Evolutionary conservation across 2,329 filamentous ascomycete species (phyloP).

Genomic region (Colletotrichum eleusines): DNA sequence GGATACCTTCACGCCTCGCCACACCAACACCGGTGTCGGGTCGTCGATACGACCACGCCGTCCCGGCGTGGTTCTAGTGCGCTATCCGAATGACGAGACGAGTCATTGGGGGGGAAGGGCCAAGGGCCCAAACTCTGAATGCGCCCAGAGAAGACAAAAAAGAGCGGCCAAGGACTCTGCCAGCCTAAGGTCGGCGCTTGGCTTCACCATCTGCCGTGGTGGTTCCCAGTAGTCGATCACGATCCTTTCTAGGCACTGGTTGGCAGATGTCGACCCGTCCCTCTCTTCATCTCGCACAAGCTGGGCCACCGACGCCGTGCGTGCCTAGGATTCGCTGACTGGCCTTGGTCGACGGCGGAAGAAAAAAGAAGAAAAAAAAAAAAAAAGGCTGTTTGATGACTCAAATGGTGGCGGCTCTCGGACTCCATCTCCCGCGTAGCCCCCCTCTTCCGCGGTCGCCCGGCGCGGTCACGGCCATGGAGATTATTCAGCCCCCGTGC

Average conservation of each 20-base stretch:
- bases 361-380: no score
- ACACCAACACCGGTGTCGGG: neutral
- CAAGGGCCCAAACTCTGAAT: slow-evolving; percentile 30
- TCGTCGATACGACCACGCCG: slow-evolving; percentile 41
- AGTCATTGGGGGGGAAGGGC: slow-evolving; percentile 27
- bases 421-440: slow-evolving; percentile 9
- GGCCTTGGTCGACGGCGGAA: neutral
- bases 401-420: slow-evolving; percentile 13
- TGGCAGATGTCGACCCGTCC: slow-evolving; percentile 33
- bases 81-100: slow-evolving; percentile 24
- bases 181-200: slow-evolving; percentile 2
- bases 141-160: neutral
- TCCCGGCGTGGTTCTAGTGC: slow-evolving; percentile 36
- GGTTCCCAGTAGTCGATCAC: slow-evolving; percentile 34
- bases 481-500: slow-evolving; percentile 24
- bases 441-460: neutral
- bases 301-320: slow-evolving; percentile 18
- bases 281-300: slow-evolving; percentile 31
- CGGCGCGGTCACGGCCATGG: no score
- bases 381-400: slow-evolving; percentile 6
- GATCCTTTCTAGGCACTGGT: slow-evolving; percentile 1
- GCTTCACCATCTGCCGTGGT: slow-evolving; percentile 11
- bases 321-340: slow-evolving; percentile 4
- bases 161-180: slow-evolving; percentile 17
- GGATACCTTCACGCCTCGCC: slow-evolving; percentile 33